Evolutionary conservation across 1,284 basidiomycete species (phyloP).

Genomic region (Uromyces viciae-fabae): DNA sequence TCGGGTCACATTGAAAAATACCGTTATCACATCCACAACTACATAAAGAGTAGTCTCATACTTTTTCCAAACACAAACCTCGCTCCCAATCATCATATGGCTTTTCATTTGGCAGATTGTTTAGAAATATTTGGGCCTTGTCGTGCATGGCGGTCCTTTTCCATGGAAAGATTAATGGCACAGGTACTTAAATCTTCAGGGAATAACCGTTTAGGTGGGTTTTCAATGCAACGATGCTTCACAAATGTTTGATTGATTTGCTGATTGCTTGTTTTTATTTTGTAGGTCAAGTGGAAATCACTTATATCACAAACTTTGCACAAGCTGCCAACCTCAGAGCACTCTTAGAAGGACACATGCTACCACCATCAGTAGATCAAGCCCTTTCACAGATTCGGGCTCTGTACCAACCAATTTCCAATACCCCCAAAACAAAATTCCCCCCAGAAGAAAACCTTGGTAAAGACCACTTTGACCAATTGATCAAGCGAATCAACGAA

Average conservation of each 20-base stretch:
- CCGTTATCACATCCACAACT: background rate
- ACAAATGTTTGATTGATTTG: background rate
- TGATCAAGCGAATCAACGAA: background rate
- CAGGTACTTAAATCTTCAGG: background rate
- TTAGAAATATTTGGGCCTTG: constrained; percentile 10
- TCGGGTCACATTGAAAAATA: background rate
- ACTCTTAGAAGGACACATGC: background rate
- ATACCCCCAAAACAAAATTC: background rate
- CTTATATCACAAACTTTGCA: background rate
- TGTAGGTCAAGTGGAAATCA: background rate
- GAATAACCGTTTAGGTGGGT: background rate
- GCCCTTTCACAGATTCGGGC: background rate
- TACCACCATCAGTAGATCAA: background rate
- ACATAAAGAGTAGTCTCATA: background rate
- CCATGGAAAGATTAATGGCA: constrained; percentile 3
- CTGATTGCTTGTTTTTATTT: background rate
- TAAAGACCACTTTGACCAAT: background rate
- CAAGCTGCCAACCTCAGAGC: background rate
- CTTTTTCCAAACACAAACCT: background rate
- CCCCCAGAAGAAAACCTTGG: background rate
- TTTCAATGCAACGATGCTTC: background rate
- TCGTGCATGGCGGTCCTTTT: constrained; percentile 17
- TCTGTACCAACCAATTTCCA: background rate
- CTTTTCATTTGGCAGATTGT: constrained; percentile 13
- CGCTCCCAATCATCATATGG: constrained; percentile 33